Evolutionary conservation across 2,329 filamentous ascomycete genomes (phyloP), one percentile per base, ranked within the genome.

Genomic region (Clarireedia paspali): DNA sequence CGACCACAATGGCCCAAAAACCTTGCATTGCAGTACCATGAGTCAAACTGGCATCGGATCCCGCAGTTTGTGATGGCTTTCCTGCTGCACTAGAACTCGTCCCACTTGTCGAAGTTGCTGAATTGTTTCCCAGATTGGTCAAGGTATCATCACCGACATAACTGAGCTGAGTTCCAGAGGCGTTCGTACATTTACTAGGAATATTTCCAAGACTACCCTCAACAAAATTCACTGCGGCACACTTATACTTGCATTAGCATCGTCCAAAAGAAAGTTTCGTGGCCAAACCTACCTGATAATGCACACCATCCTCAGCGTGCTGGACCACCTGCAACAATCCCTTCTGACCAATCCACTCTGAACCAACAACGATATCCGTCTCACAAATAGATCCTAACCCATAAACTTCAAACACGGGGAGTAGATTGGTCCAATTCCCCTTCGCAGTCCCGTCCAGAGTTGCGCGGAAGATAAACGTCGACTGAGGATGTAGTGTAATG

Each of bases 141-240:
- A 42, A 42, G 15, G 39, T 42, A 14, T 42, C 39, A 20, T 42
- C 39, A 42, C 39, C 39, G 7, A 42, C 39, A 42, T 7, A 42
- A 10, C 39, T 42, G 39, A 24, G 20, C 15, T n/a, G 26, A 47
- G 26, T 26, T 20, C 23, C 23, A 15, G 23, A n/a, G 5, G 23
- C 4, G 23, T 47, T n/a, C 23, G 23, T 47, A 72, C 23, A 27
- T 24, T 9, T 34, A 34, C 30, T 34, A 12, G 30, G 30, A 34
- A 12, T 12, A 34, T 4, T 34, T 34, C 30, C 30, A 34, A 34
- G 15, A 30, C 23, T 47, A 4, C 45, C 45, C 3, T 24, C 20
- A 6, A 47, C 3, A 15, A 47, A 47, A 6, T 47, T 47, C 15
- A 47, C 45, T 7, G 45, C 45, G n/a, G 26, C 26, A 23, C 45